A percentile compares a stretch with the other conserved stretches of the same genome.
phyloP scores from a whole-genome alignment of 1,284 basidiomycete species.

The Pisolithus thermaeus region DNA sequence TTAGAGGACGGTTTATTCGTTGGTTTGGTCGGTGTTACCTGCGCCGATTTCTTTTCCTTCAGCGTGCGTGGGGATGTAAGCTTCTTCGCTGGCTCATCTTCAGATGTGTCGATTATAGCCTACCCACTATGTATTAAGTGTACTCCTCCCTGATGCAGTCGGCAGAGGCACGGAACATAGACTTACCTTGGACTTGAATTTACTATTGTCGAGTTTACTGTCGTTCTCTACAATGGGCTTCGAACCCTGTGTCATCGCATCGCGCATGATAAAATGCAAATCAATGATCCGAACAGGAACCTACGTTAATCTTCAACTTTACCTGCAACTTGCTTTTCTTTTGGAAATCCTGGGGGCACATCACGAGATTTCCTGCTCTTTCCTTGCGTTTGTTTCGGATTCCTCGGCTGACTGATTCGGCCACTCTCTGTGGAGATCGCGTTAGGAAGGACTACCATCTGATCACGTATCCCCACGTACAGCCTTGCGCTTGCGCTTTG shows the following conservation, averaged over 20 bases:
- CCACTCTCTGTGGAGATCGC: neutral
- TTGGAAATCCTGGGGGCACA: neutral
- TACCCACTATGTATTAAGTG: constrained; percentile 3
- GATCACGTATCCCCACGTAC: neutral
- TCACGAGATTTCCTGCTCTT: neutral
- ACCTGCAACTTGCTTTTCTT: constrained; percentile 13
- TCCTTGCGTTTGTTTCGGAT: neutral
- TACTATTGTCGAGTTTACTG: constrained; percentile 16
- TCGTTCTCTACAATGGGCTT: constrained; percentile 8
- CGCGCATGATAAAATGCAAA: neutral
- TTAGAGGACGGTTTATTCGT: constrained; percentile 7
- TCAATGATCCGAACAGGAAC: neutral
- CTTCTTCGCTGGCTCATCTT: constrained; percentile 14
- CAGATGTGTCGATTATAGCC: constrained; percentile 23
- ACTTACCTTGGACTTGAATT: constrained; percentile 21
- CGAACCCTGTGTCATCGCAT: constrained; percentile 2
- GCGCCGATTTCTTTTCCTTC: constrained; percentile 5
- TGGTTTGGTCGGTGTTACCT: constrained; percentile 8
- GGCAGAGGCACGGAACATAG: neutral
- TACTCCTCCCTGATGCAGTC: neutral
- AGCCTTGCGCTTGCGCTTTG: neutral
- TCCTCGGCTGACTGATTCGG: neutral
- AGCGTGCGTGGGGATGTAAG: constrained; percentile 4
- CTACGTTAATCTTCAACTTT: constrained; percentile 1
- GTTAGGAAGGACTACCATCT: neutral